Evolutionary conservation across 257 asterid species (phyloP).

Genomic region (Petunia axillaris): DNA sequence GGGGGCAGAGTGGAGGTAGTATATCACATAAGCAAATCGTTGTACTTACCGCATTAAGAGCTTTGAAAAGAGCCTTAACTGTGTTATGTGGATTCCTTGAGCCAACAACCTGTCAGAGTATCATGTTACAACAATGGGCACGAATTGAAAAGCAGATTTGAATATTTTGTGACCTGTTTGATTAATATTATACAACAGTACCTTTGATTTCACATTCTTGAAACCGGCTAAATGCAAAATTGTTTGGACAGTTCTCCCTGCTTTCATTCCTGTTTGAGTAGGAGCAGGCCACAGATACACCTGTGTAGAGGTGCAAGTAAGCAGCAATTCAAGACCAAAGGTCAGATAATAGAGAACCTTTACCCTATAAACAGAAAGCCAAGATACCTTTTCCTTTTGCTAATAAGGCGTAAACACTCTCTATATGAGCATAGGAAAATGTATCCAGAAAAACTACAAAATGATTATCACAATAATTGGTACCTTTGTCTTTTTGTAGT

Average conservation of each 20-base stretch:
- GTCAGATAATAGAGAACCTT: not conserved
- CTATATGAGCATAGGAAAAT: not conserved
- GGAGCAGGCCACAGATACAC: slow-evolving; percentile 96
- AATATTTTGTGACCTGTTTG: not conserved
- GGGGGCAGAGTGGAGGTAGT: not conserved
- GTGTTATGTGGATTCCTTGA: slow-evolving; percentile 95
- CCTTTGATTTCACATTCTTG: slow-evolving; percentile 96
- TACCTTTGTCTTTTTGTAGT: slow-evolving; percentile 90
- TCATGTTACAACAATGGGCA: slow-evolving; percentile 34
- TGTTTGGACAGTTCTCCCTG: slow-evolving; percentile 82
- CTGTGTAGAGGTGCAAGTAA: slow-evolving; percentile 42
- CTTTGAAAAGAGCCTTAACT: slow-evolving; percentile 90
- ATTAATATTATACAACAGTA: slow-evolving; percentile 27
- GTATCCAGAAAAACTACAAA: not conserved
- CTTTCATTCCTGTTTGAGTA: slow-evolving; percentile 85
- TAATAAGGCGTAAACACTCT: not conserved
- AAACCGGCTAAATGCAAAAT: slow-evolving; percentile 84
- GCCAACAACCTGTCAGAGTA: slow-evolving; percentile 69
- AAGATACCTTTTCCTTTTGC: not conserved
- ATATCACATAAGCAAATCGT: slow-evolving; percentile 14
- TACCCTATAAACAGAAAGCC: not conserved
- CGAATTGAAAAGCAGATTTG: not conserved
- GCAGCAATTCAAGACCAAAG: slow-evolving; percentile 17
- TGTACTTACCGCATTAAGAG: slow-evolving; percentile 76
- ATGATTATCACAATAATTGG: not conserved